Conservation (phyloP, 371 early-diverging fungal genomes). For the Mortierella sp. region DNA sequence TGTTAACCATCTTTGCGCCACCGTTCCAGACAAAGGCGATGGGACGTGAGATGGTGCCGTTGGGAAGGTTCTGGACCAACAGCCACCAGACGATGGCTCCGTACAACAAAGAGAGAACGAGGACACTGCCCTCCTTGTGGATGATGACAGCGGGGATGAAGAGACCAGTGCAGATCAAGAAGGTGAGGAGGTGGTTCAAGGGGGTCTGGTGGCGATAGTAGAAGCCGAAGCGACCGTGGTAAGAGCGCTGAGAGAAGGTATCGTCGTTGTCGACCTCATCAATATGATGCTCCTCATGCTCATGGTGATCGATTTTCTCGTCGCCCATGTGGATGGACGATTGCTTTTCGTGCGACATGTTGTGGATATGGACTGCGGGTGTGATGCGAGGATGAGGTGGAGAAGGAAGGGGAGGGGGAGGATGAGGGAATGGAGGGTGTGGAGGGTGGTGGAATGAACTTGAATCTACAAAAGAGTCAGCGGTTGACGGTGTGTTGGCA, state of each 20-base stretch:
- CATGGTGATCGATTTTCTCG: slow-evolving; percentile 6
- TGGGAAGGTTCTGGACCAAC: slow-evolving; percentile 65
- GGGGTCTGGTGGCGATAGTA: slow-evolving; percentile 20
- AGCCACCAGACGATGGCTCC: slow-evolving; percentile 68
- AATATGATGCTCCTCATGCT: background rate
- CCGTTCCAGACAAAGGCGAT: slow-evolving; percentile 50
- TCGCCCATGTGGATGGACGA: slow-evolving; percentile 21
- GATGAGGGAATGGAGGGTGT: background rate
- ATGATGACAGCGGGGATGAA: slow-evolving; percentile 49
- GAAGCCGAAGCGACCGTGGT: slow-evolving; percentile 46
- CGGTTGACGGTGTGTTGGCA: slow-evolving; percentile 19
- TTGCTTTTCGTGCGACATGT: slow-evolving; percentile 15
- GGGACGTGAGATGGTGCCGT: slow-evolving; percentile 58
- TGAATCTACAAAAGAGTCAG: slow-evolving; percentile 14
- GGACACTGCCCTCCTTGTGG: slow-evolving; percentile 48
- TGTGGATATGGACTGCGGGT: background rate
- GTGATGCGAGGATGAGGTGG: background rate
- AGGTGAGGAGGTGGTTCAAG: slow-evolving; percentile 25
- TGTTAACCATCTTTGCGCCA: slow-evolving; percentile 27
- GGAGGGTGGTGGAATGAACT: slow-evolving; percentile 1
- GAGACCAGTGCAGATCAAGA: slow-evolving; percentile 45
- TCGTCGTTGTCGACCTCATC: slow-evolving; percentile 27
- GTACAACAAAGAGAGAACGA: slow-evolving; percentile 58
- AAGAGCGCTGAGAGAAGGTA: slow-evolving; percentile 28
- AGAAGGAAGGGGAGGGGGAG: background rate